Percentiles rank a stretch among this genome's conserved stretches.
These are phyloP conservation scores for Monosporascus sp. DNA, from an alignment of 2,329 filamentous ascomycete species.

Conservation along the genomic window DNA sequence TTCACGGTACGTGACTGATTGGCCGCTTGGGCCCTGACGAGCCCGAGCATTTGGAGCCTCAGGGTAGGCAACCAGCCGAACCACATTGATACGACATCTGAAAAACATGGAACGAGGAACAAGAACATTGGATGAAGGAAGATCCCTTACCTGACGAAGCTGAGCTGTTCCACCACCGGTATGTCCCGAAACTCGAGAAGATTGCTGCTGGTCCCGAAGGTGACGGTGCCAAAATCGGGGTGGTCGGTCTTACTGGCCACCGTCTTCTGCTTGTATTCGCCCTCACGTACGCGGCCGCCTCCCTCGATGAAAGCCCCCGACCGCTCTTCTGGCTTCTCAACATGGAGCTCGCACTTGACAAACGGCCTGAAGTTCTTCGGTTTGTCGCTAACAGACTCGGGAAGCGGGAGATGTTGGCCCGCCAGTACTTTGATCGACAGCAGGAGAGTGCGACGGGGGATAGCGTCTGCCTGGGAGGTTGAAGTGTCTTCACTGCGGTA, in stretches of 20 bases:
- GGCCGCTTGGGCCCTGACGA: slow-evolving; percentile 7
- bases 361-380: slow-evolving; percentile 61
- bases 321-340: slow-evolving; percentile 54
- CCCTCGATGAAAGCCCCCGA: slow-evolving; percentile 27
- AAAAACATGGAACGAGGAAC: slow-evolving; percentile 3
- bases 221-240: slow-evolving; percentile 53
- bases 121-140: slow-evolving; percentile 2
- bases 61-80: slow-evolving; percentile 12
- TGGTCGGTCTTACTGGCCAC: slow-evolving; percentile 51
- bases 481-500: slow-evolving; percentile 52
- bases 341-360: slow-evolving; percentile 75
- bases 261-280: slow-evolving; percentile 56
- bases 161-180: slow-evolving; percentile 61
- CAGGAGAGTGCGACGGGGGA: slow-evolving; percentile 52
- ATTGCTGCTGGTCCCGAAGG: slow-evolving; percentile 30
- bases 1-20: slow-evolving; percentile 13
- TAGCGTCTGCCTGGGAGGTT: slow-evolving; percentile 38
- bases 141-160: slow-evolving; percentile 62
- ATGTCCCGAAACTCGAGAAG: slow-evolving; percentile 55
- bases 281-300: slow-evolving; percentile 46
- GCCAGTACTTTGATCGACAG: slow-evolving; percentile 70
- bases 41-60: slow-evolving; percentile 11
- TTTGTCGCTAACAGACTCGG: slow-evolving; percentile 41
- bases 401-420: slow-evolving; percentile 66
- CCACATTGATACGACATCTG: slow-evolving; percentile 3